Base-by-base conservation (phyloP, 2,329 filamentous ascomycete species). In the Fusarium compactum region DNA sequence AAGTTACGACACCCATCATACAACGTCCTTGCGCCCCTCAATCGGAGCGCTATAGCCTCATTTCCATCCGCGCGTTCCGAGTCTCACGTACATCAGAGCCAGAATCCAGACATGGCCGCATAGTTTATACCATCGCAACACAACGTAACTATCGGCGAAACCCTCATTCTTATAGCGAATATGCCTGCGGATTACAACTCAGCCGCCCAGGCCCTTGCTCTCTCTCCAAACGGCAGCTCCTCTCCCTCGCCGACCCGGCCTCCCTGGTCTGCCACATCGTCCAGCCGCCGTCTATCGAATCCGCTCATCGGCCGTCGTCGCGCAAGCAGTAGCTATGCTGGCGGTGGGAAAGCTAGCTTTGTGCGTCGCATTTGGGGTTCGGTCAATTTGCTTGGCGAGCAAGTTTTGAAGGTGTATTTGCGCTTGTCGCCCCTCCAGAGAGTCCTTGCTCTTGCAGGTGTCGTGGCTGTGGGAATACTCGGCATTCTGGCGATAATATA, bases 401-500 rank as follows among this genome's bases (percentile, higher is more conserved):
- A 84, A 62, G 77, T 83, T 29, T 52, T 85, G 47, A 80, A 81
- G 61, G 81, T 86, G 47, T 92, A 87, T 80, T 78, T 84, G 68
- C 82, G 81, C 68, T 83, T 93, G 55, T 83, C 87, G 16, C 83
- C 87, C 2, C 75, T 89, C 59, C 91, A 97, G 79, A 88, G 87
- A 72, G 79, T 89, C 9, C 82, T 90, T 22, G 83, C 90, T 22
- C 79, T 86, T 15, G 63, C 85, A 5, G 87, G 82, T 25, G 80
- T 83, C 11, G 51, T 91, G 18, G 76, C 85, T 1, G 69, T 84
- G n/a, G 80, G 86, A 59, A 83, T 88, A 11, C 76, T 93, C 15
- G 82, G 85, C 29, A 82, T 97, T 56, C 82, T 94, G 7, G 91
- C 93, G 78, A 82, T 97, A 59, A 79, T 95, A 67, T 96, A 93